Conservation (phyloP, 1,284 basidiomycete genomes). For the Exobasidium cylindrosporum region DNA sequence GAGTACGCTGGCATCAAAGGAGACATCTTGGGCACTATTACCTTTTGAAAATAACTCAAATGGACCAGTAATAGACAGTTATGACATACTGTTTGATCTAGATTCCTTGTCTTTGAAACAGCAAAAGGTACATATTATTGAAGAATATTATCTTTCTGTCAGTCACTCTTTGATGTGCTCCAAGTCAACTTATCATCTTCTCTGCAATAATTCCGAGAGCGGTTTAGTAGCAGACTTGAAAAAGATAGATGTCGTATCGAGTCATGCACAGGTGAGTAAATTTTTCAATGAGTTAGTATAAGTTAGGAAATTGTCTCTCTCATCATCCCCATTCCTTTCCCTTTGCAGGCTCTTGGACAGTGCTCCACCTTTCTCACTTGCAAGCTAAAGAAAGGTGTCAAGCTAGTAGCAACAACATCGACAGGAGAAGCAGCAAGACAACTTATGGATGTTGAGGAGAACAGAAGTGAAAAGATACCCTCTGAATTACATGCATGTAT, state of each 20-base stretch:
- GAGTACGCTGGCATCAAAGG: neutral
- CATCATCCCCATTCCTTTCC: too few species aligned
- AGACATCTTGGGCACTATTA: constrained; percentile 4
- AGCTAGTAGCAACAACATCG: neutral
- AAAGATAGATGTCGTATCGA: neutral
- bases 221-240: neutral
- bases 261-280: constrained; percentile 6
- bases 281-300: too few species aligned
- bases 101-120: too few species aligned
- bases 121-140: neutral
- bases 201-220: neutral
- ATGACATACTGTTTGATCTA: neutral
- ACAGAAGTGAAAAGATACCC: neutral
- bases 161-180: neutral
- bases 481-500: neutral
- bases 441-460: neutral
- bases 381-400: neutral
- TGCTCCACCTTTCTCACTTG: neutral
- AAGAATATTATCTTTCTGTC: constrained; percentile 1
- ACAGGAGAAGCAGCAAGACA: neutral
- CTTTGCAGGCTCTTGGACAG: neutral
- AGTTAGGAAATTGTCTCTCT: too few species aligned
- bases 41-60: constrained; percentile 14
- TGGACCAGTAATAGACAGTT: constrained; percentile 15
- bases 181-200: neutral